Base-by-base conservation (phyloP, 2,329 filamentous ascomycete species). In the Colletotrichum truncatum region DNA sequence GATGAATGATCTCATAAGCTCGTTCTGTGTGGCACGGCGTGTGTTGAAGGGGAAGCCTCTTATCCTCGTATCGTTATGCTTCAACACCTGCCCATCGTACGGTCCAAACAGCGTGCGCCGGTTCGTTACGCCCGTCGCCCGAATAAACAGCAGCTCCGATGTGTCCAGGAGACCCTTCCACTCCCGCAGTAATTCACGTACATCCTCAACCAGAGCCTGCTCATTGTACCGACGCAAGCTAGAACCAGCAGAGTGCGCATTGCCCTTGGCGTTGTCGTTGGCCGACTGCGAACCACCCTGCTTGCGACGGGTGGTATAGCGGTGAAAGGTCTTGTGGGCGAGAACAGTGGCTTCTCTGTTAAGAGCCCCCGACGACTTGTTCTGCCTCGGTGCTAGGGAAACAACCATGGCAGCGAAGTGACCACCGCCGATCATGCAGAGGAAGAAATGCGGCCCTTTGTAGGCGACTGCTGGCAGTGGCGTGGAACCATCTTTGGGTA, bases 401-500 rank as follows among this genome's bases (percentile, higher is more conserved):
- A 99, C 92, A 10, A 98, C 85, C 94, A 98, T 98, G 53, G 93
- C 96, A 1, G 96, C 96, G 74, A 99, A 99, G 76, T 99, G 96
- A 0, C 96, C 96, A 65, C 96, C 96, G 23, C 96, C 96, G 53
- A 99, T 97, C 96, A 99, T 99, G 78, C 94, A 98, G 49, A 99
- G 86, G 75, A 99, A 98, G 52, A 97, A 89, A 75, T 98, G 94
- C 2, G 94, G 93, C 7, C 91, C 90, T 23, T 89, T 87, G 73
- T 91, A 88, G 4, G 82, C 82, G 9, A 85, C 78, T 2, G 83
- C 80, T 3, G 85, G 82, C 5, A 88, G 77, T 14, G 63, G 63
- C 11, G 46, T 48, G 14, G 82, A 81, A 2, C 88, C 87, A 49
- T 89, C 89, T 61, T 87, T 88, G 36, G 84, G 79, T 2, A 85